Evolutionary conservation across 345 rosid species (phyloP), one percentile per base, ranked within the genome.

Genomic region (Euphorbia pulcherrima): DNA sequence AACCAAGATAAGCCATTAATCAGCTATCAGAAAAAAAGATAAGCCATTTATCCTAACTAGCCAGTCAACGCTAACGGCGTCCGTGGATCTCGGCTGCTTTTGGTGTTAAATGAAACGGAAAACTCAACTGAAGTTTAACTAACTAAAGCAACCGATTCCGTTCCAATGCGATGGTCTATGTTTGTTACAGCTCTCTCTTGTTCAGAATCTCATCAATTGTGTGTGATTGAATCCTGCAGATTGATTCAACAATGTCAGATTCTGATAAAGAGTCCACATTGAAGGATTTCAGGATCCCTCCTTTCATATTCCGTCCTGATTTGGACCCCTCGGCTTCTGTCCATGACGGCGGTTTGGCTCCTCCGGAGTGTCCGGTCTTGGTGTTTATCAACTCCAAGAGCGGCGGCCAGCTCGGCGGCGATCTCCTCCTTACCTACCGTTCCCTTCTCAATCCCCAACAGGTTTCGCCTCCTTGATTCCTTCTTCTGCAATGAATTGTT

Each of bases 371-470:
- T 62, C 97, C 98, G 0, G 80, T 87, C 53, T 60, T 93, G 28
- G 96, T 90, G 18, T 90, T 90, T 71, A 75, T 93, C 74, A 93
- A 93, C 80, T 85, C 97, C 76, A 90, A 75, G 75, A 93, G 96
- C 57, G 97, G 97, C 1, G 98, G 91, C 20, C 98, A 87, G 75
- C 85, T 90, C 57, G 97, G 98, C 55, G 91, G 88, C 11, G 77
- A 85, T 64, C 98, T 93, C 56, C 84, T 90, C 28, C 56, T 68
- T 8, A 88, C 96, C 40, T 90, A 81, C 76, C 86, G 84, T 18
- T 20, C 61, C 68, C 72, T 92, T 29, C 90, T 90, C 75, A 84
- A 82, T 56, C 68, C 68, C 11, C 56, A 80, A 24, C 98, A 92
- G 91, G 96, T 88, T 21, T 40, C 4, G 46, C 26, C 41, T 11